Base-by-base conservation (phyloP, 2,329 filamentous ascomycete species). In the Scedosporium boydii region DNA sequence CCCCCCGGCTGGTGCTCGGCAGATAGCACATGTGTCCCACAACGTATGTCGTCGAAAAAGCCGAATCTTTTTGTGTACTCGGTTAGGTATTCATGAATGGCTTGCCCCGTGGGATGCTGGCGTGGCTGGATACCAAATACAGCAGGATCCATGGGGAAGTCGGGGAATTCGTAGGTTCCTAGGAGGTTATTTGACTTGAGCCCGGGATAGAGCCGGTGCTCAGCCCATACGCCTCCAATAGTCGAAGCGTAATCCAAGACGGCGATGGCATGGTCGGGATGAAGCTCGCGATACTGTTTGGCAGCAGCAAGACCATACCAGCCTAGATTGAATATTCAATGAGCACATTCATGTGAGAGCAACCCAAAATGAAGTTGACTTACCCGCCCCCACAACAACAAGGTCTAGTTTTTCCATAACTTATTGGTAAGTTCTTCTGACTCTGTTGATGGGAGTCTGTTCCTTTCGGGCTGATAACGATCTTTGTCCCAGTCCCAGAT, bases 121-220 rank as follows among this genome's bases (percentile, higher is more conserved):
- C 76, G 76, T 0, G 73, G 70, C 55, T 76, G 69, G 27, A 84
- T 72, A 1, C 76, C 76, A 66, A 82, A 87, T 0, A 74, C 78
- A 21, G 79, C 79, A 6, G 75, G 72, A 63, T 80, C 77, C 85
- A 93, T 88, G 18, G 88, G 87, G 64, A 89, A 90, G 67, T 91
- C 89, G 0, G 85, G 84, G 68, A 83, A 91, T 71, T 93, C 87
- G 67, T 87, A 90, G 0, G 84, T 88, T 2, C 89, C 88, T 10
- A 87, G 71, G 70, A 90, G 81, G 68, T 92, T 92, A 73, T 93
- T 93, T 61, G 83, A 86, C 68, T 86, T 88, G 58, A 93, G 78
- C 1, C 84, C 85, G 0, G 85, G 82, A 70, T 92, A 88, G 0
- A 91, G 73, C 1, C 88, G 81, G 44, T 87, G 77, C 62, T 83